Base-by-base conservation (phyloP, 2,329 filamentous ascomycete genomes). In the Trichoderma asperellum region DNA sequence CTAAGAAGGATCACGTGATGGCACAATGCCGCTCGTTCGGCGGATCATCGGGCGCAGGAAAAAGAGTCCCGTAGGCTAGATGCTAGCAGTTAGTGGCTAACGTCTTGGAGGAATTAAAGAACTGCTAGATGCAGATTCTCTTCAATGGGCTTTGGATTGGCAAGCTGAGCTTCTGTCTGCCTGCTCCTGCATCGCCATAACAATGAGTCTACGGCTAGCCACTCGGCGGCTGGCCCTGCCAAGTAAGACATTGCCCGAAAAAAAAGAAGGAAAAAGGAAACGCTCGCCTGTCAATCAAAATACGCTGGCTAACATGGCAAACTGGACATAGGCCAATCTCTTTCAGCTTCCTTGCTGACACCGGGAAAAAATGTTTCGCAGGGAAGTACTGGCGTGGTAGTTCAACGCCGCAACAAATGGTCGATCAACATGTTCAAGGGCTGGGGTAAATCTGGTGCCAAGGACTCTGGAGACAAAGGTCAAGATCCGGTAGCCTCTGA, bases 121-220 rank as follows among this genome's bases (percentile, higher is more conserved):
- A 68, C 43, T 58, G 64, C 52, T 70, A 35, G 53, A 40, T 43
- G 58, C 53, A 49, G 32, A 47, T 35, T 66, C 53, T 57, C 21
- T 27, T 58, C 62, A 57, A 66, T 66, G 62, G 53, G 53, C 18
- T 66, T 55, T 49, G 43, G n/a, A 58, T 27, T 37, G 32, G 35
- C 27, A 16, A 58, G 53, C 21, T 66, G 52, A 66, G 62, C n/a
- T 32, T 43, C 11, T 34, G 27, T 57, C 53, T 47, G 40, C 62
- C 37, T 69, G 71, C 60, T 71, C 52, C 70, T 73, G 61, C 56
- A 37, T 60, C 65, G 53, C 72, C 59, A 76, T 73, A 34, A 18
- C 61, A 77, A 93, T 93, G 91, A 92, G 84, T 81, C 80, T 91
- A 75, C 86, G 86, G 79, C 81, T 89, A 76, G 88, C 89, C 74